Evolutionary conservation across 805 yeast species (phyloP), one percentile per base, ranked within the genome.

Genomic region (Yamadazyma takamatsuzukensis): DNA sequence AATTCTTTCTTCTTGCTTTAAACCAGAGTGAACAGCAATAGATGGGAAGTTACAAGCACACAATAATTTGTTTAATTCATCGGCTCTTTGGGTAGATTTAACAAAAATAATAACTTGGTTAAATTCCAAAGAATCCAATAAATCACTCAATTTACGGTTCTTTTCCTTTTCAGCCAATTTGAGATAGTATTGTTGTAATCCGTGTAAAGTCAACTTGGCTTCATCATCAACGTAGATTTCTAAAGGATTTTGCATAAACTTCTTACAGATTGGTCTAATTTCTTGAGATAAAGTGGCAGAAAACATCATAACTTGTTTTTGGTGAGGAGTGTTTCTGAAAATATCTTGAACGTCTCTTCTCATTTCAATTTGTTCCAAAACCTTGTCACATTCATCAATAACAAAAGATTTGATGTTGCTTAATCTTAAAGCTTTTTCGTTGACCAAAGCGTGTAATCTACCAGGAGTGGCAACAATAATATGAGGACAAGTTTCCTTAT

Each of bases 231-330:
- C 97, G 57, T 83, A 90, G 49, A 90, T 87, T 71, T 90, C 98
- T 62, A 93, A 76, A 46, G 98, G 97, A 53, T 85, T 88, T 69
- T 90, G 96, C 89, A 93, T 85, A 71, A 93, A 90, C 70, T 90
- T 88, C 73, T 89, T 90, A 74, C 97, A 90, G 39, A 93, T 80
- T 42, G 96, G 96, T 64, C 96, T 84, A 54, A 90, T 87, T 58
- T 90, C 97, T 58, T 78, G 85, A 29, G 95, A 80, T 51, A 90
- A 74, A 36, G 98, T 90, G 47, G 98, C 98, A 40, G 96, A 84
- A 66, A 90, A 90, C 96, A 90, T 90, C 97, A 93, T 89, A 36
- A 93, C 97, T 72, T 90, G 98, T 68, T 90, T 90, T 62, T 90
- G 96, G 67, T 85, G 95, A 47, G 98, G 98, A 32, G 98, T 90